Evolutionary conservation across 192 early-diverging fungal species (phyloP), one percentile per base, ranked within the genome.

Genomic region (Gigaspora rosea): DNA sequence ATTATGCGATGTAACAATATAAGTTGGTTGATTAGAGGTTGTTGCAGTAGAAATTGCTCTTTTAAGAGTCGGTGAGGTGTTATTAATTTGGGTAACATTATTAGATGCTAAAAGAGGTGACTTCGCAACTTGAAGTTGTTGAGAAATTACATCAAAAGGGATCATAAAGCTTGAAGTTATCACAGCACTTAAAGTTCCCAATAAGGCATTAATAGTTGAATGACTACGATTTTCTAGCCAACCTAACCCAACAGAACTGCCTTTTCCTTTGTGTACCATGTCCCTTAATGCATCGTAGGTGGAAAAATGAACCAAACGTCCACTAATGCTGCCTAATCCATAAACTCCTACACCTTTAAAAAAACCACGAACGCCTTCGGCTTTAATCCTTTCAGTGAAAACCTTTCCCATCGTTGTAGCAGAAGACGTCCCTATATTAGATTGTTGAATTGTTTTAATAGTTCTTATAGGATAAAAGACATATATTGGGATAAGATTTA

Each of bases 401-500:
- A 79, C 72, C 16, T 64, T 32, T 20, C 15, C 8, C 8, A 75
- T 15, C 12, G 49, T 65, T n/a, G 70, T 73, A 33, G 78, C 66
- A 10, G 77, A 62, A 46, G 35, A 33, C 33, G 70, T 73, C 27
- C 62, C 63, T 27, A 79, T 59, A 51, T 61, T 59, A 9, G 78
- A 47, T 51, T 79, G 78, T 73, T 79, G 78, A 18, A 76, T 51
- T 10, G 72, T 73, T 41, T 73, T 71, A 22, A 27, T 72, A 8
- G 72, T 79, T 46, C 78, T 47, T 49, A 79, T 61, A 18, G 78
- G 78, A 66, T 79, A 79, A 73, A 79, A 79, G 8, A 79, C 49
- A 56, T 74, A 79, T 6, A 76, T 20, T n/a, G 78, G 78, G 2
- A 73, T 13, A 16, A 72, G 36, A 66, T 79, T 79, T 47, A 79